Evolutionary conservation across 768 basidiomycete species (phyloP), one percentile per base, ranked within the genome.

Genomic region (Sporobolomyces roseus): DNA sequence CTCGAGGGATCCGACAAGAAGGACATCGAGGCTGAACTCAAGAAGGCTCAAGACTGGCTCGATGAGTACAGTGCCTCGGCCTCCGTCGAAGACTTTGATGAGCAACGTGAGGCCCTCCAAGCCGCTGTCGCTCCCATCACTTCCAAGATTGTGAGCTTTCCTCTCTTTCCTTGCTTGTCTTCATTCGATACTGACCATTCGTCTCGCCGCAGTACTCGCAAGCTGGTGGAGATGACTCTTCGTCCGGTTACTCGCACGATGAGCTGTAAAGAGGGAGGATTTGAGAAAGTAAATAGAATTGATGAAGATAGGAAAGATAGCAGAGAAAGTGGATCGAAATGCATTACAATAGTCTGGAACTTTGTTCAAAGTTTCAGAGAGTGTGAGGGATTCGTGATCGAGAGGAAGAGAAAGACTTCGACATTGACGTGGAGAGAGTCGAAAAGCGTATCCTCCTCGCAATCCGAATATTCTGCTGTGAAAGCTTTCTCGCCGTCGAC

Each of bases 41-140:
- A 93, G 83, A 91, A 94, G 74, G 85, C 87, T 61, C 87, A 87
- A 25, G 90, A 91, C 64, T 97, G 93, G 93, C 85, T 94, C 62
- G 93, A 98, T 53, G 86, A 88, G 76, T 85, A 91, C 75, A 88
- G 88, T 25, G 80, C 84, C 45, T 81, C 81, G 12, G 93, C 93
- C 29, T 83, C 83, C 38, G 86, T 87, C 50, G 93, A 94, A 78
- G 91, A 94, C 65, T 81, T 93, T 29, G 93, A 97, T 78, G 93
- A 96, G 83, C 91, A 93, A 83, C 81, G 60, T 27, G 70, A 74
- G 61, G 56, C n/a, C 5, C 56, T 91, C 32, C 90, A 91, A 77
- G 80, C 83, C 56, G 80, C 88, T 35, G 87, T 91, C 58, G 84
- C 84, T 78, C 92, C 92, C 59, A 92, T 93, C 79, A 90, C 91